phyloP scores from a whole-genome alignment of 1,284 basidiomycete genomes.

The Melanopsichium pennsylvanicum region DNA sequence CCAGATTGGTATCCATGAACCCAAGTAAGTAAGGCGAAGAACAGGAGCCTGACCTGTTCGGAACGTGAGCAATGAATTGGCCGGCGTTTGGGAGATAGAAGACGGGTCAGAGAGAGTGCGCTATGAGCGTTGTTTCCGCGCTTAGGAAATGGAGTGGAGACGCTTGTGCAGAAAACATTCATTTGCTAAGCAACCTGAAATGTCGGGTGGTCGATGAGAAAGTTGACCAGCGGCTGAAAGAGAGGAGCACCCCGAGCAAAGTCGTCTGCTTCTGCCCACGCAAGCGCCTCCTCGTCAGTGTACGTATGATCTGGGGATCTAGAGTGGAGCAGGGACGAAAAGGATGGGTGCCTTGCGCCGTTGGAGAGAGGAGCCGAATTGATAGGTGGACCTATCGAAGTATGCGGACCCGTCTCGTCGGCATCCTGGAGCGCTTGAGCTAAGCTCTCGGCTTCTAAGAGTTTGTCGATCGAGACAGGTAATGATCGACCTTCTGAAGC shows the following conservation, averaged over 20 bases:
- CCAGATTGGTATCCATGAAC: too few species aligned
- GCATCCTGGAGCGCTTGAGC: slow-evolving; percentile 33
- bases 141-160: too few species aligned
- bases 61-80: too few species aligned
- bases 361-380: background rate
- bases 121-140: too few species aligned
- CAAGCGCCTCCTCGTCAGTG: slow-evolving; percentile 22
- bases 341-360: slow-evolving; percentile 5
- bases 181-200: slow-evolving; percentile 4
- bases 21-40: too few species aligned
- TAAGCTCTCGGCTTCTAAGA: slow-evolving; percentile 40
- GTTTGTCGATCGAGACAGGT: slow-evolving; percentile 45
- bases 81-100: too few species aligned
- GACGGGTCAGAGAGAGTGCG: too few species aligned
- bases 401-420: slow-evolving; percentile 9
- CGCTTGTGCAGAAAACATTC: too few species aligned
- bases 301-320: background rate
- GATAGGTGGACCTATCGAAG: slow-evolving; percentile 2
- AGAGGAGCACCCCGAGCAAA: slow-evolving; percentile 46
- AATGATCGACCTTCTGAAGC: slow-evolving; percentile 25
- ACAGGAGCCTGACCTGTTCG: too few species aligned
- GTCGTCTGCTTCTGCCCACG: slow-evolving; percentile 48
- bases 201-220: slow-evolving; percentile 29
- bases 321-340: background rate
- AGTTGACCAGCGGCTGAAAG: slow-evolving; percentile 42